Evolutionary conservation across 352 stramenopile species (phyloP), one percentile per base, ranked within the genome.

Genomic region (Pythium oligandrum): DNA sequence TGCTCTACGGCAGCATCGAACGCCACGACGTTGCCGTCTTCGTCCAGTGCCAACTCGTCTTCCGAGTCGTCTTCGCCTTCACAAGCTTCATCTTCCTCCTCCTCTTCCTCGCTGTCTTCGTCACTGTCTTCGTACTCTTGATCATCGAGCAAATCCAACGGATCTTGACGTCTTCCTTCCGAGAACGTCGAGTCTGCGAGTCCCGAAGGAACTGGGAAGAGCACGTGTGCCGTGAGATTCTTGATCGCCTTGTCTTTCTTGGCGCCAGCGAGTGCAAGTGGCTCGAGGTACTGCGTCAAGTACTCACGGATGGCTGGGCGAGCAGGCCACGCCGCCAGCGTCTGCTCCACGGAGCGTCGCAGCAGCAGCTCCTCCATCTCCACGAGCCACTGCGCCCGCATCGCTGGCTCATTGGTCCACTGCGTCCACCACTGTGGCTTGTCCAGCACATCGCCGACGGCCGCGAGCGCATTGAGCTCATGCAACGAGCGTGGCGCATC

Each of bases 391-490:
- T 63, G 51, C 39, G n/a, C 71, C 49, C 7, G 59, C 47, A 2
- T 33, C 43, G 12, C 70, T 59, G 1, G 26, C 17, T 52, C 32
- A 6, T 10, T 44, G 55, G 30, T 61, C 53, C 43, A 61, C 52
- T 73, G 75, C 40, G 50, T 48, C 61, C 56, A 65, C 66, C 57
- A 70, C 4, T 39, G 45, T 31, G 38, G 59, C 35, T 72, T 78
- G 51, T 59, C 36, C 38, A 77, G 45, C 38, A 76, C 56, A 17
- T 53, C 53, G 42, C 57, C 44, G 56, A 70, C 57, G 8, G 58
- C 66, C 26, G 55, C 48, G 40, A 63, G 58, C 39, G 70, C 48
- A 43, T 74, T 67, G 12, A 79, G 45, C 48, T 79, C 64, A 7
- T 63, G 35, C 32, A 68, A 58, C 55, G 70, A 33, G 44, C 55